phyloP scores from a whole-genome alignment of 1,284 basidiomycete genomes.

The Naganishia sp. region DNA sequence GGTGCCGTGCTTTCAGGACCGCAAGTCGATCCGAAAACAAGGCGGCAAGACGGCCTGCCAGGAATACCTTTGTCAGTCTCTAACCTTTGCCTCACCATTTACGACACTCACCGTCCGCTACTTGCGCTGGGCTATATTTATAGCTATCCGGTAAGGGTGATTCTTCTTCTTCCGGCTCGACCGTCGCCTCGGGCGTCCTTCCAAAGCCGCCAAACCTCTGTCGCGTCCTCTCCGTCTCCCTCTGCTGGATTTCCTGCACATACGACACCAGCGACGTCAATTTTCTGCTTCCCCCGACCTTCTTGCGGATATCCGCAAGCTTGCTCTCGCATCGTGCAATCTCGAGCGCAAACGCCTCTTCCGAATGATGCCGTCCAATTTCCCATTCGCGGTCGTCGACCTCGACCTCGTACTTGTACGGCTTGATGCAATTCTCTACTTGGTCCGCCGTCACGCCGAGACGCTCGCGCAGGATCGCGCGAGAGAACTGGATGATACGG shows the following conservation, averaged over 20 bases:
- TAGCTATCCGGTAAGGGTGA: constrained; percentile 66
- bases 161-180: constrained; percentile 55
- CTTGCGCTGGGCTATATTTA: constrained; percentile 84
- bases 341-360: constrained; percentile 82
- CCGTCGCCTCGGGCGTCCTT: constrained; percentile 34
- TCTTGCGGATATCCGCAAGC: constrained; percentile 77
- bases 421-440: constrained; percentile 99
- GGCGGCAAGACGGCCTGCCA: constrained; percentile 82
- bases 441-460: constrained; percentile 93
- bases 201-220: constrained; percentile 55
- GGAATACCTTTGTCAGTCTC: not conserved
- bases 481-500: constrained; percentile 85
- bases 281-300: constrained; percentile 80
- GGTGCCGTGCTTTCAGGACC: constrained; percentile 79
- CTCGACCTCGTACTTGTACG: constrained; percentile 92
- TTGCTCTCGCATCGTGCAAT: constrained; percentile 80
- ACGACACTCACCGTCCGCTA: constrained; percentile 76
- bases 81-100: not conserved
- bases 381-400: constrained; percentile 88
- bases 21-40: constrained; percentile 78
- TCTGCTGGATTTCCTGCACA: constrained; percentile 79
- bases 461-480: constrained; percentile 86
- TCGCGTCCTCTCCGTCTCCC: constrained; percentile 66
- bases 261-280: constrained; percentile 77
- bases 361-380: constrained; percentile 69